Conservation (phyloP, 2,329 filamentous ascomycete genomes). For the Dothidotthia symphoricarpi region DNA sequence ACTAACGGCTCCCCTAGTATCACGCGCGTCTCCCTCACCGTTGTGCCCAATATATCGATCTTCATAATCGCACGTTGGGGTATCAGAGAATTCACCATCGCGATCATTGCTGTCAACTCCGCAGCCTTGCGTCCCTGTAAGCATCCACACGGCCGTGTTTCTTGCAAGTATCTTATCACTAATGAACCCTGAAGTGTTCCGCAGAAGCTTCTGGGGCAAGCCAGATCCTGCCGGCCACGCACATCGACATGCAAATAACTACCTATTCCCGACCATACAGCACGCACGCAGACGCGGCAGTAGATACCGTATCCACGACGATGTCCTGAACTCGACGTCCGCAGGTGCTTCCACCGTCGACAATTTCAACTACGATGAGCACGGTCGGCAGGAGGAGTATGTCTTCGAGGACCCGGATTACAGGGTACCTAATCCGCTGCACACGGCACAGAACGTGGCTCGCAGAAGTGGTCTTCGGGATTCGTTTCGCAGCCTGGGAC, state of each 20-base stretch:
- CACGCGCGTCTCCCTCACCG: slow-evolving; percentile 12
- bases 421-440: neutral
- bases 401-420: slow-evolving; percentile 6
- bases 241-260: slow-evolving; percentile 1
- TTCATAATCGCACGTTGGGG: slow-evolving; percentile 15
- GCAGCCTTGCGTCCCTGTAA: slow-evolving; percentile 11
- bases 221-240: no score
- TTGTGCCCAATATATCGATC: slow-evolving; percentile 10
- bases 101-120: slow-evolving; percentile 12
- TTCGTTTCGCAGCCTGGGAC: no score
- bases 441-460: neutral
- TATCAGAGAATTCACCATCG: slow-evolving; percentile 13
- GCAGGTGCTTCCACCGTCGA: slow-evolving; percentile 2
- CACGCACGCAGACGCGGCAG: neutral
- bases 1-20: slow-evolving; percentile 1
- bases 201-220: slow-evolving; percentile 4
- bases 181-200: slow-evolving; percentile 9
- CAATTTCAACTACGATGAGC: slow-evolving; percentile 1
- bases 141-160: no score
- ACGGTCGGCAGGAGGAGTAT: neutral
- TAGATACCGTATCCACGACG: neutral
- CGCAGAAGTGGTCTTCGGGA: no score
- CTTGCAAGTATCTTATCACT: no score
- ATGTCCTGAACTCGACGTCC: slow-evolving; percentile 5
- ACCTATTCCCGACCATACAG: slow-evolving; percentile 1